Conservation (phyloP, 495 filamentous ascomycete genomes). For the Platismatia glauca region DNA sequence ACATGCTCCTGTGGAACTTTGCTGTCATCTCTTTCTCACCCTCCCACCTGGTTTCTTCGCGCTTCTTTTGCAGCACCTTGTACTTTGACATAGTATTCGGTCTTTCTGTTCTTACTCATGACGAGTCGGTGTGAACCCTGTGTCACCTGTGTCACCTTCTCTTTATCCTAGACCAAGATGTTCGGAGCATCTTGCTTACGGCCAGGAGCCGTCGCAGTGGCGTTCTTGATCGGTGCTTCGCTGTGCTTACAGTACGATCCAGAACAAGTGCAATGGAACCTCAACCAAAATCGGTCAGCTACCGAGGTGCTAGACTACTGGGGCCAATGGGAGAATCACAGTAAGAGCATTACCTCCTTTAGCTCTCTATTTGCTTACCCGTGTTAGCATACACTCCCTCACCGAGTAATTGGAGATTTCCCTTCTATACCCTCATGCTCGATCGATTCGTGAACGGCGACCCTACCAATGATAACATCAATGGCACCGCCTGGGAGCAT, state of each 20-base stretch:
- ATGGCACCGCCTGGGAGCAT: constrained; percentile 34
- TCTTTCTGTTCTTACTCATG: neutral
- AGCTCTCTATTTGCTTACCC: neutral
- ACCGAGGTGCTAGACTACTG: constrained; percentile 31
- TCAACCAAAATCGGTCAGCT: constrained; percentile 34
- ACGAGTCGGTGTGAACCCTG: neutral
- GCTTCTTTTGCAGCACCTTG: neutral
- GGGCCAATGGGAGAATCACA: constrained; percentile 35
- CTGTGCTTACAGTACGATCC: constrained; percentile 18
- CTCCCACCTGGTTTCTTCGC: neutral
- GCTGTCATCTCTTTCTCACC: neutral
- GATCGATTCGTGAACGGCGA: constrained; percentile 38
- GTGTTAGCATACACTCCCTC: constrained; percentile 30
- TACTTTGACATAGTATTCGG: neutral
- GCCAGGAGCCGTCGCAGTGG: neutral
- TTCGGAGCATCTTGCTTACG: neutral
- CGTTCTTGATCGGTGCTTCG: neutral
- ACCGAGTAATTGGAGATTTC: constrained; percentile 37
- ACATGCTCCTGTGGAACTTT: neutral
- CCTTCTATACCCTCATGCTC: constrained; percentile 35
- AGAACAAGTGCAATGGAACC: constrained; percentile 32
- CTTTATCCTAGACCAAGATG: neutral
- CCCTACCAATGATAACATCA: constrained; percentile 33
- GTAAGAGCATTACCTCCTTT: neutral
- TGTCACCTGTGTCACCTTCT: constrained; percentile 6